Base-by-base conservation (phyloP, 345 rosid species). In the Carallia brachiata region DNA sequence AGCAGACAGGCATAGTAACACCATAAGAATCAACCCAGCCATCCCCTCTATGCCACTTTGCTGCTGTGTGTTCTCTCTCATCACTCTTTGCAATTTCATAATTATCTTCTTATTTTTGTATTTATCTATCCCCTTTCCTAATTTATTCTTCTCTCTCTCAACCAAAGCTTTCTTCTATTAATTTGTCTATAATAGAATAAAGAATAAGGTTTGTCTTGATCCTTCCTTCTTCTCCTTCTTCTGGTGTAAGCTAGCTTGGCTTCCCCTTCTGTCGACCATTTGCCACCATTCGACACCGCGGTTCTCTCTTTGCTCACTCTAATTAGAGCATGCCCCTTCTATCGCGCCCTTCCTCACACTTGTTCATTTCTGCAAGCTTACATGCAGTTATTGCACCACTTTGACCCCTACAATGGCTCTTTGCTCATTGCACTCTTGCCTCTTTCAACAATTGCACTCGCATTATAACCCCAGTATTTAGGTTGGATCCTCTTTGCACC, bases 1-100 rank as follows among this genome's bases (percentile, higher is more conserved):
- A 34, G 77, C 79, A 15, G 73, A 66, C 69, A 86, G 78, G 70
- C 85, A 82, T 10, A 84, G 52, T 9, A 85, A 57, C 63, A 81
- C 69, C 69, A 54, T 70, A 16, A 82, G 75, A 75, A 77, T 50
- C 53, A 74, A 69, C 73, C 80, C 73, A 39, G 36, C 82, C 88
- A 83, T 81, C 64, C 69, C 73, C 75, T 59, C 52, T 23, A 23
- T 23, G 23, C 23, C 23, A 23, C 23, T 23, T 23, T 23, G 23
- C 23, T 23, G 23, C 23, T 23, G 23, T 23, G 44, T 2, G 61
- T 34, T 64, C 61, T 61, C 63, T 3, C 23, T 23, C 23, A 23
- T 23, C 23, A 23, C 7, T 48, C 15, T 48, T 4, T 47, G 36
- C 23, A 12, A 40, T 40, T 12, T 40, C 4, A 44, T 27, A 12